Percentiles rank a stretch among this genome's conserved stretches.
Evolutionary conservation across 768 basidiomycete species (phyloP).

Genomic region (Psilocybe cubensis): DNA sequence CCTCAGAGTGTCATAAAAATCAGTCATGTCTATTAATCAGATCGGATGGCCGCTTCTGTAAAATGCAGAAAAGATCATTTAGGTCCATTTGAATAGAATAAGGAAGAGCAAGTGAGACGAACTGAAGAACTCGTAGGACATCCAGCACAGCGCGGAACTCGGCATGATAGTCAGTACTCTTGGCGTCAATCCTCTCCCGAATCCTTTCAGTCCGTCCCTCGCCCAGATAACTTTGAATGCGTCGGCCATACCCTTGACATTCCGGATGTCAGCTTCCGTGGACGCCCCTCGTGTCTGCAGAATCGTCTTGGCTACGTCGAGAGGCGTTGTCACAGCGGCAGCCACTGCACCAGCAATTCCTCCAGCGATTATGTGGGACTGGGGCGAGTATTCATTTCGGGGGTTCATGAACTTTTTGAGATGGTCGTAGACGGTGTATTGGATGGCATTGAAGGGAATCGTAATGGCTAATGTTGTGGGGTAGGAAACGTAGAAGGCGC

Average conservation of each 20-base stretch:
- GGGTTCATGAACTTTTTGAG: conserved; percentile 89
- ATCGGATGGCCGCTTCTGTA: conserved; percentile 70
- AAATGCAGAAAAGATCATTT: conserved; percentile 6
- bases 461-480: conserved; percentile 97
- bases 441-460: conserved; percentile 97
- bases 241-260: conserved; percentile 82
- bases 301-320: conserved; percentile 98
- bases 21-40: conserved; percentile 30
- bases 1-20: not conserved
- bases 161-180: conserved; percentile 95
- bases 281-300: conserved; percentile 94
- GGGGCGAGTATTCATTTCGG: conserved; percentile 84
- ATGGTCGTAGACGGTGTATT: conserved; percentile 96
- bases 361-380: conserved; percentile 90
- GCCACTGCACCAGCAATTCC: conserved; percentile 93
- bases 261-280: conserved; percentile 82
- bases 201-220: conserved; percentile 85
- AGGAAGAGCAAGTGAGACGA: conserved; percentile 33
- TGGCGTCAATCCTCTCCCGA: conserved; percentile 86
- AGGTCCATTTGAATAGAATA: conserved; percentile 10
- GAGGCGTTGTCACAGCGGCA: conserved; percentile 92
- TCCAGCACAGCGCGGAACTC: conserved; percentile 95
- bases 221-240: conserved; percentile 89
- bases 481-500: conserved; percentile 97
- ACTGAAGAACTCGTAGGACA: conserved; percentile 99